Percentiles rank a stretch among this genome's conserved stretches.
phyloP scores from a whole-genome alignment of 176 grass and related monocot genomes.

The Triticum aestivum region DNA sequence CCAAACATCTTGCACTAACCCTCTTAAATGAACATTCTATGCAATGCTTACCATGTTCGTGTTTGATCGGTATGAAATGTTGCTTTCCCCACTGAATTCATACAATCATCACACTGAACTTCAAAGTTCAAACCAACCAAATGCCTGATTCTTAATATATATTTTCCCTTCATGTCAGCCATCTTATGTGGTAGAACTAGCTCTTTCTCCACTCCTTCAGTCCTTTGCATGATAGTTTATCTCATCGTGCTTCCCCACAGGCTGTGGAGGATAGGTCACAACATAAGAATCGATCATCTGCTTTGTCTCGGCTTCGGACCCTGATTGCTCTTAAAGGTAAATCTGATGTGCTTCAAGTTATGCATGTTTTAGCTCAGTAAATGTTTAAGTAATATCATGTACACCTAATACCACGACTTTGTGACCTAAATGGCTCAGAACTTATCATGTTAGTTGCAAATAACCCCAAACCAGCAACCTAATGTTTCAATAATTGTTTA shows the following conservation, averaged over 20 bases:
- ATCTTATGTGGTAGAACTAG: not conserved
- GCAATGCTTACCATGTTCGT: not conserved
- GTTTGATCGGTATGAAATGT: not conserved
- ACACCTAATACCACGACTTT: not conserved
- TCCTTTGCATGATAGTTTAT: not conserved
- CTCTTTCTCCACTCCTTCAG: not conserved
- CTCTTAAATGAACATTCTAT: not conserved
- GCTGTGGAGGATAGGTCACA: conserved; percentile 95
- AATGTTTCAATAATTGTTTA: not conserved
- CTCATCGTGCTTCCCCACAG: conserved; percentile 25
- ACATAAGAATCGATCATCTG: conserved; percentile 81
- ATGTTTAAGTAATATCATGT: not conserved
- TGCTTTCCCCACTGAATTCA: not conserved
- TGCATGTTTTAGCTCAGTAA: not conserved
- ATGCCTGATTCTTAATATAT: not conserved
- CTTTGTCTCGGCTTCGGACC: conserved; percentile 67
- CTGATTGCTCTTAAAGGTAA: conserved; percentile 89
- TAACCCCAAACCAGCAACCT: not conserved
- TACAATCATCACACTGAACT: not conserved
- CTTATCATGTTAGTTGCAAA: not conserved
- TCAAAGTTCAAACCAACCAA: not conserved
- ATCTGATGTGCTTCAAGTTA: not conserved
- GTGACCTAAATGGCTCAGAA: not conserved
- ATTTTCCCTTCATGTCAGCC: not conserved
- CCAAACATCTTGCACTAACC: not conserved